phyloP scores from a whole-genome alignment of 1,284 basidiomycete genomes.

The Paramarasmius palmivorus region DNA sequence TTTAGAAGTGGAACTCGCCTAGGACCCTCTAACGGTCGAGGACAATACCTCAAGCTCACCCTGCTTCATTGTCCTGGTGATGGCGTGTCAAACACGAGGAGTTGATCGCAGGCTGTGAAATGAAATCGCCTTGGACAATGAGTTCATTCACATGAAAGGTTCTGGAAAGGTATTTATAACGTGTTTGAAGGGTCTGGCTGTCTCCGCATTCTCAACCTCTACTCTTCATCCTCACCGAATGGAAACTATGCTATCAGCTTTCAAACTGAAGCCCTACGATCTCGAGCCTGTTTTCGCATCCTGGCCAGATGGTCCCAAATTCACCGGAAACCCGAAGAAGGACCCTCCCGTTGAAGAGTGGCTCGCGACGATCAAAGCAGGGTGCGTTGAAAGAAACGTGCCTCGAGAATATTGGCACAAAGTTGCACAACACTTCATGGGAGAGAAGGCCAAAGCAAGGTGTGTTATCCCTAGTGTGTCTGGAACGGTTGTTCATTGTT shows the following conservation, averaged over 20 bases:
- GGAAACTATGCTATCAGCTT: slow-evolving; percentile 59
- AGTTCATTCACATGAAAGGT: too few relatives aligned
- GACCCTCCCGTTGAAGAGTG: slow-evolving; percentile 68
- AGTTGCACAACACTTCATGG: slow-evolving; percentile 72
- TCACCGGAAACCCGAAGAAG: slow-evolving; percentile 65
- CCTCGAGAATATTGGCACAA: slow-evolving; percentile 80
- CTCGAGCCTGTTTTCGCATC: slow-evolving; percentile 61
- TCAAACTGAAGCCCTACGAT: slow-evolving; percentile 74
- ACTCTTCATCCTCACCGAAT: not conserved
- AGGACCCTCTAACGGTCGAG: too few relatives aligned
- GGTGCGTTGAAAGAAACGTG: slow-evolving; percentile 64
- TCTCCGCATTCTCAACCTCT: not conserved
- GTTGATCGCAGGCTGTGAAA: too few relatives aligned
- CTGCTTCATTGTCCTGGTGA: too few relatives aligned
- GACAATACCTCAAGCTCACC: too few relatives aligned
- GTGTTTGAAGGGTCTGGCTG: too few relatives aligned
- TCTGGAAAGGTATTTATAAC: too few relatives aligned
- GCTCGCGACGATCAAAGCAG: slow-evolving; percentile 66
- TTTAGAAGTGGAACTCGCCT: too few relatives aligned
- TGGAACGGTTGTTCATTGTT: not conserved
- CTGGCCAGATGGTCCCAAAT: slow-evolving; percentile 65
- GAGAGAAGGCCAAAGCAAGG: slow-evolving; percentile 57
- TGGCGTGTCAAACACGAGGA: too few relatives aligned
- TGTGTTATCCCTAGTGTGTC: slow-evolving; percentile 16
- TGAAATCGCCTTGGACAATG: too few relatives aligned